Evolutionary conservation across 2,329 filamentous ascomycete genomes (phyloP).

Genomic region (Cordyceps militaris): DNA sequence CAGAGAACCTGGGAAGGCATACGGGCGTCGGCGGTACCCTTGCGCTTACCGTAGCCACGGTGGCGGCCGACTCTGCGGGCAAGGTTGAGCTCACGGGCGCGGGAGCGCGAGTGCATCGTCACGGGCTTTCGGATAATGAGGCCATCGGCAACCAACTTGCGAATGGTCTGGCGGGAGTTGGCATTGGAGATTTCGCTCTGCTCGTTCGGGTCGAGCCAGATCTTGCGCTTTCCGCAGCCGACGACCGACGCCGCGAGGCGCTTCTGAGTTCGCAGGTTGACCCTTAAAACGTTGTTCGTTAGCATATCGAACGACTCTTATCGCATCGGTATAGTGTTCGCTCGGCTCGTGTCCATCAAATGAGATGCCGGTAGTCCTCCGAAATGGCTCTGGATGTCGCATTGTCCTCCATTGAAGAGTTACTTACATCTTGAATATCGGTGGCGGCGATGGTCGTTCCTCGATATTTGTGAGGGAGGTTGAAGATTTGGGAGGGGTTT

Average conservation of each 20-base stretch:
- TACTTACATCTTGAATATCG: conserved; percentile 41
- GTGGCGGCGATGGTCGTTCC: conserved; percentile 35
- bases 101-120: conserved; percentile 97
- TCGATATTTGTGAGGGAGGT: conserved; percentile 31
- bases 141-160: conserved; percentile 99
- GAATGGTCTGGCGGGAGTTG: conserved; percentile 99
- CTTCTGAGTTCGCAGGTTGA: conserved; percentile 99
- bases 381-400: background rate
- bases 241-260: conserved; percentile 98
- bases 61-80: conserved; percentile 94
- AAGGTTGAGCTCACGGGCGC: conserved; percentile 90
- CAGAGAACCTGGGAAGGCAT: conserved; percentile 98
- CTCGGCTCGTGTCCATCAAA: conserved; percentile 12
- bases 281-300: conserved; percentile 54
- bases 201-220: conserved; percentile 99
- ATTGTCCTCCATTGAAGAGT: conserved; percentile 6
- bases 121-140: conserved; percentile 99
- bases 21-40: conserved; percentile 99
- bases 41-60: conserved; percentile 99
- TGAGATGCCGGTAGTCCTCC: background rate
- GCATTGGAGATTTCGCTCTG: conserved; percentile 99
- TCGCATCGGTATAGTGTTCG: background rate
- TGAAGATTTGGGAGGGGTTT: conserved; percentile 34
- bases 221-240: conserved; percentile 99
- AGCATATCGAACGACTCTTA: conserved; percentile 15